Evolutionary conservation across 768 basidiomycete species (phyloP).

Genomic region (Agaricus blazei): DNA sequence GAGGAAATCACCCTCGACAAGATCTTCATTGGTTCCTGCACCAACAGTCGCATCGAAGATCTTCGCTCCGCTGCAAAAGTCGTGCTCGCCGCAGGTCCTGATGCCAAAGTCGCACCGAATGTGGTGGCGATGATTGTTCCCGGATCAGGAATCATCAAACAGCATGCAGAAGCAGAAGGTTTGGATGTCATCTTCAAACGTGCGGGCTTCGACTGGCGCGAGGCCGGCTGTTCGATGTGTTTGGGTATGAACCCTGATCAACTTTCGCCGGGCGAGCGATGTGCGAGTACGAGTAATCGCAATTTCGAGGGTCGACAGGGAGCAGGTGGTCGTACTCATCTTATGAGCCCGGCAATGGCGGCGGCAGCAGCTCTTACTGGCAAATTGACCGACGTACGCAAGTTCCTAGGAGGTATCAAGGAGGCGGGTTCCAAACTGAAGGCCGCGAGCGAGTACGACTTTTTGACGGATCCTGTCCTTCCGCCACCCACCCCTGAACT

Average conservation of each 20-base stretch:
- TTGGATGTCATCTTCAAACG: constrained; percentile 82
- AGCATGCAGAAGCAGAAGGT: constrained; percentile 88
- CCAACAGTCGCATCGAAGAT: constrained; percentile 92
- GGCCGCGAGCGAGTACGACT: constrained; percentile 65
- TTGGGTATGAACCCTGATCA: constrained; percentile 96
- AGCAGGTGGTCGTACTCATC: constrained; percentile 83
- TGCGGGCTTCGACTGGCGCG: constrained; percentile 93
- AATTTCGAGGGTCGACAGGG: constrained; percentile 92
- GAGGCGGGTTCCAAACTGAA: constrained; percentile 58
- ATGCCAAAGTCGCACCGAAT: constrained; percentile 66
- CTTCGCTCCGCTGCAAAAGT: constrained; percentile 81
- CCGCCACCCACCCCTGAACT: constrained; percentile 47
- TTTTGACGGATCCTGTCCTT: constrained; percentile 66
- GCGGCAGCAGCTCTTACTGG: constrained; percentile 87
- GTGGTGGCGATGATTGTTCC: constrained; percentile 91
- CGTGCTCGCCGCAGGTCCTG: constrained; percentile 65
- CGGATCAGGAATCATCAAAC: constrained; percentile 85
- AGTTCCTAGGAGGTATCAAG: constrained; percentile 49
- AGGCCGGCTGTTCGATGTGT: constrained; percentile 96
- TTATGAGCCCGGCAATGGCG: constrained; percentile 90
- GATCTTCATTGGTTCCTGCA: constrained; percentile 92
- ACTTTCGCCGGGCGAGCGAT: constrained; percentile 74
- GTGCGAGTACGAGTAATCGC: constrained; percentile 89
- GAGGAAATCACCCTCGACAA: constrained; percentile 80
- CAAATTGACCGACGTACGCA: constrained; percentile 79